Evolutionary conservation across 208 protist genomes (phyloP).

Genomic region (Leishmania lainsoni): DNA sequence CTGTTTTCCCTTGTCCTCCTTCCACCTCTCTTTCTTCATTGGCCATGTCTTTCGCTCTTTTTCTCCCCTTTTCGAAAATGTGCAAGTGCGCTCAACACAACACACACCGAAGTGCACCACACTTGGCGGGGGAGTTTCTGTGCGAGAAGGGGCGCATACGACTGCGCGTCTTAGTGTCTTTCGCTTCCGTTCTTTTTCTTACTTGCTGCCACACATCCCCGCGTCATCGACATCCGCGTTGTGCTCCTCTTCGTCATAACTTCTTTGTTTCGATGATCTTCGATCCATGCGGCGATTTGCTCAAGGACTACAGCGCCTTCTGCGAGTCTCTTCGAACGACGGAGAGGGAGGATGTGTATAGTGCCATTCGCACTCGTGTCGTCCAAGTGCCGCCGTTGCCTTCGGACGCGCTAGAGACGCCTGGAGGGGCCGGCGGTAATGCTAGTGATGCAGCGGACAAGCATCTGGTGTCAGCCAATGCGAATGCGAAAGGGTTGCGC

Average conservation of each 20-base stretch:
- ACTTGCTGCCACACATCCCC: neutral
- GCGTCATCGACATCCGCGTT: neutral
- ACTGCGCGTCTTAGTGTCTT: neutral
- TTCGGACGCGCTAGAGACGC: neutral
- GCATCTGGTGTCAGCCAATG: neutral
- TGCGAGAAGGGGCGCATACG: neutral
- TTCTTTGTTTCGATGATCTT: slow-evolving; percentile 53
- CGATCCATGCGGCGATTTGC: slow-evolving; percentile 83
- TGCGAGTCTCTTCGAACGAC: slow-evolving; percentile 80
- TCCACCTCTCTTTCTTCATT: neutral
- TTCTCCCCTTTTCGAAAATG: neutral
- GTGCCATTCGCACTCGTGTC: slow-evolving; percentile 39
- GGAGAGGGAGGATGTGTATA: slow-evolving; percentile 87
- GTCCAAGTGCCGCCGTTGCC: slow-evolving; percentile 17
- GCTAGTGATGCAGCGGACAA: slow-evolving; percentile 1
- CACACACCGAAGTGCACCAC: no score
- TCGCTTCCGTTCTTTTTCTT: neutral
- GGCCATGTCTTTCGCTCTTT: neutral
- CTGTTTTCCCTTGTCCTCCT: neutral
- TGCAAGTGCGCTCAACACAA: neutral
- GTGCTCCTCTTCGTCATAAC: neutral
- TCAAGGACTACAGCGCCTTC: slow-evolving; percentile 87
- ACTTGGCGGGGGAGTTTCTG: neutral
- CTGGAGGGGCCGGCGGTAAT: neutral
- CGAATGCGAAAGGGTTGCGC: slow-evolving; percentile 5